A percentile compares a stretch with the other conserved stretches of the same genome.
Conservation (phyloP, 2,329 filamentous ascomycete genomes). For the Trichoderma citrinoviride region DNA sequence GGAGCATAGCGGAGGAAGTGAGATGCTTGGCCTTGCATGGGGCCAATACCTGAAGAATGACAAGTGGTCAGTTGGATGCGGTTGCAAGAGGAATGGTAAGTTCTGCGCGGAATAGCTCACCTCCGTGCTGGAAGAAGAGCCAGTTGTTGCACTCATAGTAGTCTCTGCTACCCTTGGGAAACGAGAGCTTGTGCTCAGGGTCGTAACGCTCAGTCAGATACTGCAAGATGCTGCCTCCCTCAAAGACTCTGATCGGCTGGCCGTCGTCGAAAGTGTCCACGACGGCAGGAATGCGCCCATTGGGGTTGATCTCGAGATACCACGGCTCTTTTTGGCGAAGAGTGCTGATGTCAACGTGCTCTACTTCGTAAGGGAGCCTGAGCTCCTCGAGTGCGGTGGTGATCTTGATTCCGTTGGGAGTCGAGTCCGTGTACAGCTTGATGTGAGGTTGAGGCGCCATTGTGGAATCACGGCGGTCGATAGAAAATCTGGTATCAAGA, state of each 20-base stretch:
- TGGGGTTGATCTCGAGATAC: constrained; percentile 12
- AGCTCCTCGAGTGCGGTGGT: constrained; percentile 4
- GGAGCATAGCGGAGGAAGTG: constrained; percentile 3
- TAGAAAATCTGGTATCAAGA: neutral
- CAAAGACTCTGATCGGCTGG: constrained; percentile 3
- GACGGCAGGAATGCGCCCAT: constrained; percentile 3
- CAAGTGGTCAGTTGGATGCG: neutral
- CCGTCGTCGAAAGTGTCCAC: constrained; percentile 11
- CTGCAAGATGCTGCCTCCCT: constrained; percentile 9
- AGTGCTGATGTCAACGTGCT: constrained; percentile 4
- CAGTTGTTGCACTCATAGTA: constrained; percentile 5
- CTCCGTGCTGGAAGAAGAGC: constrained; percentile 11
- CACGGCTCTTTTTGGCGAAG: constrained; percentile 8
- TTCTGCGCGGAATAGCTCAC: neutral
- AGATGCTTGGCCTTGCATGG: neutral
- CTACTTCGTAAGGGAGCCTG: neutral
- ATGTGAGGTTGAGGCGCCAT: constrained; percentile 6
- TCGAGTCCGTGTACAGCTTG: constrained; percentile 11
- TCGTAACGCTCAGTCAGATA: constrained; percentile 11
- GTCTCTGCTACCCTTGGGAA: neutral
- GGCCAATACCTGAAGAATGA: neutral
- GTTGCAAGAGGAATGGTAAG: neutral
- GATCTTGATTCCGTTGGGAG: constrained; percentile 7
- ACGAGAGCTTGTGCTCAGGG: neutral
- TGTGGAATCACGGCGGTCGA: neutral